phyloP scores from a whole-genome alignment of 257 asterid genomes.

The Paraleonurus japonicus region DNA sequence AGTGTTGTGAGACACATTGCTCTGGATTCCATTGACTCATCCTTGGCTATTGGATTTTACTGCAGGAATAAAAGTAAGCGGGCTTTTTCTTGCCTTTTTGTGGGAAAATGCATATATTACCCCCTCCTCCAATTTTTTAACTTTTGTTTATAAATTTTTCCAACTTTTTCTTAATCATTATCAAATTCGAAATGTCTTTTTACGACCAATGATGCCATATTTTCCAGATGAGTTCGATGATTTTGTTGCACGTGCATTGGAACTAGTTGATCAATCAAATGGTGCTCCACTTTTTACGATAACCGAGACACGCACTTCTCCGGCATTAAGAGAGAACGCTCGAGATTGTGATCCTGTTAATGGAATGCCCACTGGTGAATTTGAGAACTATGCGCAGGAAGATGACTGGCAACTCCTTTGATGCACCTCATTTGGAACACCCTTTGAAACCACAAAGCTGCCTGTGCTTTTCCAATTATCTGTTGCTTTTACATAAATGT shows the following conservation, averaged over 20 bases:
- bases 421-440: constrained; percentile 7
- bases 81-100: constrained; percentile 6
- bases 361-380: constrained; percentile 22
- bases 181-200: constrained; percentile 2
- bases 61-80: constrained; percentile 71
- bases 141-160: not conserved
- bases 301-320: constrained; percentile 46
- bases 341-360: constrained; percentile 36
- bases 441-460: constrained; percentile 9
- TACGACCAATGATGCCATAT: constrained; percentile 2
- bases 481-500: constrained; percentile 12
- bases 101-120: no score
- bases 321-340: constrained; percentile 19
- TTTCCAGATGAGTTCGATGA: constrained; percentile 80
- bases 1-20: constrained; percentile 76
- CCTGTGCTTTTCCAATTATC: constrained; percentile 1
- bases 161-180: not conserved
- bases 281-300: constrained; percentile 94
- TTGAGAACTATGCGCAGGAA: constrained; percentile 51
- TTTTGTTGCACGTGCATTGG: constrained; percentile 65
- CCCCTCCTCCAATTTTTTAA: not conserved
- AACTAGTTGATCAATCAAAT: constrained; percentile 58
- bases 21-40: constrained; percentile 85
- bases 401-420: constrained; percentile 97
- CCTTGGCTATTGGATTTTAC: constrained; percentile 88